Base-by-base conservation (phyloP, 805 yeast species). In the Hanseniaspora jakobsenii region DNA sequence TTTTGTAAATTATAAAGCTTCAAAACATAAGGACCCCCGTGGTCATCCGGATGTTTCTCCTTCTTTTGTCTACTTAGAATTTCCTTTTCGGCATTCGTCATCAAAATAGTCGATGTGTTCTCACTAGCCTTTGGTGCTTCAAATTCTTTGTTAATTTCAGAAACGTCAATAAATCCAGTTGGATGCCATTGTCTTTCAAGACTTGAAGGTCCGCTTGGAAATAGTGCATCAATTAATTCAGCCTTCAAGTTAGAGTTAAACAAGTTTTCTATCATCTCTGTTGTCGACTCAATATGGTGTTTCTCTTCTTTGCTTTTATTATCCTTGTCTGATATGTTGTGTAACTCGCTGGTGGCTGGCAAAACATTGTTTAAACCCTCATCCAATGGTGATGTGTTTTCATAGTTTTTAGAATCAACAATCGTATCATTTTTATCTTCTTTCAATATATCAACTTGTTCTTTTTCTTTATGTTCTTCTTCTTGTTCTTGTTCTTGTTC, bases 1-100 rank as follows among this genome's bases (percentile, higher is more conserved):
- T 72, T 64, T 0, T 86, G 83, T 29, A 81, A 58, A 49, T 77
- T 75, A 6, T 72, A 58, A 44, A 81, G 66, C 55, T 78, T 80
- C 36, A 73, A 73, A 47, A 79, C 78, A 55, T 67, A 79, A 2
- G 87, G 87, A 1, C 82, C 81, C 0, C 59, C 57, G 17, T 50
- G 49, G 12, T 47, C 48, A 16, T 39, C 40, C 17, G 45, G 34
- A 23, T 41, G 47, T 32, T 31, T 35, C 29, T 35, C 38, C 1
- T 4, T 17, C 6, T 16, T 27, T 44, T 46, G 22, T 18, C 23
- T 35, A 22, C 21, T 40, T 26, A 46, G 27, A n/a, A 36, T 39
- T 36, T 40, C 41, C 16, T 22, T 39, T 28, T 41, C 45, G 10
- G 45, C 45, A 34, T 41, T 41, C 7, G 45, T 34, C 45, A 41